Evolutionary conservation across 164 flowering plant genomes (phyloP).

Genomic region (Vitis rotundifolia): DNA sequence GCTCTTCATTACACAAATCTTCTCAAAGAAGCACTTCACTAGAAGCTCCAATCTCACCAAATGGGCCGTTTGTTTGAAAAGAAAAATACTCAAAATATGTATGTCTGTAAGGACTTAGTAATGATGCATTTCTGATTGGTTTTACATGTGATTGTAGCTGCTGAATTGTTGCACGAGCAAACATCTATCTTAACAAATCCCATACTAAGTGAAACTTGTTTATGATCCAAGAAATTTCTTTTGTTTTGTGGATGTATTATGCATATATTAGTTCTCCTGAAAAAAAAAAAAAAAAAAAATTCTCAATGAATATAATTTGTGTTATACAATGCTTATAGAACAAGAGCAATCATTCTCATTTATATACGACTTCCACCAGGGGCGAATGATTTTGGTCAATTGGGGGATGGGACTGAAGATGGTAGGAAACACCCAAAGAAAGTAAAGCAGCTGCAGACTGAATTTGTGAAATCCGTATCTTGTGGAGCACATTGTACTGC

Average conservation of each 20-base stretch:
- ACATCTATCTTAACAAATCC: too few relatives aligned
- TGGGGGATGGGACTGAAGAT: constrained; percentile 96
- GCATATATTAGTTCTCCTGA: too few relatives aligned
- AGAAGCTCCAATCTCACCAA: too few relatives aligned
- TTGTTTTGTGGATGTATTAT: too few relatives aligned
- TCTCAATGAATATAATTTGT: background rate
- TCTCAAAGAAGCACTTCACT: too few relatives aligned
- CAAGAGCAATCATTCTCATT: background rate
- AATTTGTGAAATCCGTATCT: constrained; percentile 82
- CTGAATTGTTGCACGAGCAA: too few relatives aligned
- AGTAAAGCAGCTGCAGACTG: constrained; percentile 71
- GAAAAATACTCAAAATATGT: background rate
- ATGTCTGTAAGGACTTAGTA: too few relatives aligned
- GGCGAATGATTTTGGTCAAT: constrained; percentile 93
- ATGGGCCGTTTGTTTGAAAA: background rate
- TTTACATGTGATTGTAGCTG: too few relatives aligned
- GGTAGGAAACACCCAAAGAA: constrained; percentile 73
- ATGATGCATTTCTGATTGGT: too few relatives aligned
- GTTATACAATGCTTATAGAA: background rate
- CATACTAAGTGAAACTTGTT: background rate
- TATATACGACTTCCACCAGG: constrained; percentile 38
- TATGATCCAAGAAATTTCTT: background rate
- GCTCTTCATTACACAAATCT: too few relatives aligned
- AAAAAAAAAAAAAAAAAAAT: too few relatives aligned
- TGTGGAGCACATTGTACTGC: constrained; percentile 99